A percentile compares a stretch with the other conserved stretches of the same genome.
These are phyloP conservation scores for Penicillium bovifimosum DNA, from an alignment of 495 filamentous ascomycete genomes.

Conservation along the genomic window DNA sequence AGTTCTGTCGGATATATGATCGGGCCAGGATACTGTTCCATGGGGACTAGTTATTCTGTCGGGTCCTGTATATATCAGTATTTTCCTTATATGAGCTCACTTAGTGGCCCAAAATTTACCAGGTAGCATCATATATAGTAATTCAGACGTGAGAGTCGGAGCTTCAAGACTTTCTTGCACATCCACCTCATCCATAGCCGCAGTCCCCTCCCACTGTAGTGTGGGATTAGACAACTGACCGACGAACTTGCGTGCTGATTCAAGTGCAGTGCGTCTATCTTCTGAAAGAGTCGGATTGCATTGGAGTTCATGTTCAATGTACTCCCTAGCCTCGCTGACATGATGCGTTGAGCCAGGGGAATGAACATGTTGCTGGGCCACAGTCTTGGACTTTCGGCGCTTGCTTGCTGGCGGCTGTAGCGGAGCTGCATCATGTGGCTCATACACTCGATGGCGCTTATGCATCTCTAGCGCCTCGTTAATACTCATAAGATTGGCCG, in stretches of 20 bases:
- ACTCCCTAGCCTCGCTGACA: constrained; percentile 24
- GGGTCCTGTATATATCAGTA: constrained; percentile 11
- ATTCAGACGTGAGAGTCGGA: constrained; percentile 23
- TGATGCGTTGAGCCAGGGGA: constrained; percentile 21
- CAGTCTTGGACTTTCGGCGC: constrained; percentile 12
- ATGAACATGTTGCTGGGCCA: constrained; percentile 4
- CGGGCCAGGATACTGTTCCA: constrained; percentile 22
- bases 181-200: constrained; percentile 9
- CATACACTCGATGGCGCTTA: neutral
- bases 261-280: constrained; percentile 20
- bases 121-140: constrained; percentile 28
- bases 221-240: constrained; percentile 18
- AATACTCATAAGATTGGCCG: neutral
- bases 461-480: constrained; percentile 5
- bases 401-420: constrained; percentile 2
- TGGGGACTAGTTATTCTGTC: constrained; percentile 24
- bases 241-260: constrained; percentile 24
- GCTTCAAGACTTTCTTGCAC: constrained; percentile 8
- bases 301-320: constrained; percentile 27
- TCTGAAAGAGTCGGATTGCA: constrained; percentile 26
- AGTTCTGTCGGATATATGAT: constrained; percentile 23
- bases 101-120: constrained; percentile 6
- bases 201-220: constrained; percentile 13
- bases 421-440: neutral
- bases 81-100: neutral